These are phyloP conservation scores for Coemansia sp. DNA, from an alignment of 192 early-diverging fungal species.

Conservation along the genomic window DNA sequence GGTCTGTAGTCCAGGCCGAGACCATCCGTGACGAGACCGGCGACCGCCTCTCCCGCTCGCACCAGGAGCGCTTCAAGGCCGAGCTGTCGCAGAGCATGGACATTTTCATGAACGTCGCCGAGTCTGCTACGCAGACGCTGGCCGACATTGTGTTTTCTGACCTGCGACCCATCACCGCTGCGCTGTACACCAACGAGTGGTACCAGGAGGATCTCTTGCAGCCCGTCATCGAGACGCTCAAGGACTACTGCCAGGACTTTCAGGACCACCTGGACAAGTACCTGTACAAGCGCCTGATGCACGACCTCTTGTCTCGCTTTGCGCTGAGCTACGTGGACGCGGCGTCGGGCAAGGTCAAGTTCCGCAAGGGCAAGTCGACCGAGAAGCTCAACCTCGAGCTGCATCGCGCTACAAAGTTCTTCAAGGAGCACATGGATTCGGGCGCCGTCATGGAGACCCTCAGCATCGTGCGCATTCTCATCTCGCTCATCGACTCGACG, in stretches of 20 bases:
- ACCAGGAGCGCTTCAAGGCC: constrained; percentile 63
- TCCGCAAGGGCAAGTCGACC: constrained; percentile 71
- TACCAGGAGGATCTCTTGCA: constrained; percentile 90
- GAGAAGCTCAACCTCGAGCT: constrained; percentile 81
- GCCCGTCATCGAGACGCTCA: constrained; percentile 89
- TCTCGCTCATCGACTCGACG: constrained; percentile 77
- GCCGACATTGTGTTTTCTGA: constrained; percentile 88
- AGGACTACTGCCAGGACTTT: constrained; percentile 94
- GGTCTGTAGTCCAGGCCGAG: constrained; percentile 91
- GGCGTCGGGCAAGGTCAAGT: constrained; percentile 56
- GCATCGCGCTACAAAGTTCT: constrained; percentile 74
- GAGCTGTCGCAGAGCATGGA: constrained; percentile 78
- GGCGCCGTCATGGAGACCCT: constrained; percentile 80
- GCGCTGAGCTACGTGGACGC: constrained; percentile 87
- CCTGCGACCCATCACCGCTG: constrained; percentile 70
- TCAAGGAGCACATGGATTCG: constrained; percentile 70
- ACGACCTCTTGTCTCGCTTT: constrained; percentile 86
- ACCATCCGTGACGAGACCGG: constrained; percentile 64
- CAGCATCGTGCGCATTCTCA: constrained; percentile 81
- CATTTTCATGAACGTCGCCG: constrained; percentile 90
- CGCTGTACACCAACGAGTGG: constrained; percentile 85
- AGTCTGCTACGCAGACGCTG: constrained; percentile 72
- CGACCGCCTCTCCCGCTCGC: constrained; percentile 62
- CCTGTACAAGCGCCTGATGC: constrained; percentile 84
- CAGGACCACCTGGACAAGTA: constrained; percentile 85